Evolutionary conservation across 208 protist genomes (phyloP).

Genomic region (Endotrypanum monterogeii): DNA sequence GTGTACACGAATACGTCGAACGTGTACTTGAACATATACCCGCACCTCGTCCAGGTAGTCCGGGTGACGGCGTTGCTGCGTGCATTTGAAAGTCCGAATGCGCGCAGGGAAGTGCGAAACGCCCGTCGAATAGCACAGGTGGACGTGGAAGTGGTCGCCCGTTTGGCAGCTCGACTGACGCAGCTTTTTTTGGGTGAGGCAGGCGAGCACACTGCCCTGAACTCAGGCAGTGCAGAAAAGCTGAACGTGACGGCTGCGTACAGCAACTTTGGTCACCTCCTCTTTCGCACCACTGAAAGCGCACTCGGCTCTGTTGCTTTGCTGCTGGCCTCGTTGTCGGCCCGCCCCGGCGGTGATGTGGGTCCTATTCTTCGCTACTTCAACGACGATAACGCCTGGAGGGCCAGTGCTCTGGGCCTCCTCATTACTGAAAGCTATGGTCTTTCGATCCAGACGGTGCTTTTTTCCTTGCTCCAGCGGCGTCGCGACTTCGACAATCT

Average conservation of each 20-base stretch:
- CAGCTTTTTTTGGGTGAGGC: conserved; percentile 28
- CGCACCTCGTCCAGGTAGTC: conserved; percentile 29
- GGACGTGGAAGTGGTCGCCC: conserved; percentile 47
- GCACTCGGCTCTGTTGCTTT: conserved; percentile 32
- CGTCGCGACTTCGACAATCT: conserved; percentile 56
- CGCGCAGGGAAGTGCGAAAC: conserved; percentile 30
- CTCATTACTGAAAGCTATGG: conserved; percentile 57
- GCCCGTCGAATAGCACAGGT: conserved; percentile 42
- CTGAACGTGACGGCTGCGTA: conserved; percentile 33
- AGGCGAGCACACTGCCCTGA: conserved; percentile 14
- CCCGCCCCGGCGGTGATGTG: conserved; percentile 41
- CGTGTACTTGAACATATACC: conserved; percentile 30
- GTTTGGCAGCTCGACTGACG: conserved; percentile 31
- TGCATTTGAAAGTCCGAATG: conserved; percentile 41
- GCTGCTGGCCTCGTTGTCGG: conserved; percentile 37
- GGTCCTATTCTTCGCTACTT: conserved; percentile 51
- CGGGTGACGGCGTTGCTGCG: conserved; percentile 38
- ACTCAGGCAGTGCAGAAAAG: not conserved
- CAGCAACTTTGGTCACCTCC: conserved; percentile 32
- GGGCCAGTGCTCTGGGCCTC: conserved; percentile 48
- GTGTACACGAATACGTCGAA: not conserved
- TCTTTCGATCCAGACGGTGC: conserved; percentile 33
- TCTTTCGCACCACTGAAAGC: conserved; percentile 40
- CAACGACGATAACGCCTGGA: conserved; percentile 43
- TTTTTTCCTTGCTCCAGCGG: conserved; percentile 39